A percentile compares a stretch with the other conserved stretches of the same genome.
Evolutionary conservation across 2,329 filamentous ascomycete genomes (phyloP).

Genomic region (Colletotrichum sp.): DNA sequence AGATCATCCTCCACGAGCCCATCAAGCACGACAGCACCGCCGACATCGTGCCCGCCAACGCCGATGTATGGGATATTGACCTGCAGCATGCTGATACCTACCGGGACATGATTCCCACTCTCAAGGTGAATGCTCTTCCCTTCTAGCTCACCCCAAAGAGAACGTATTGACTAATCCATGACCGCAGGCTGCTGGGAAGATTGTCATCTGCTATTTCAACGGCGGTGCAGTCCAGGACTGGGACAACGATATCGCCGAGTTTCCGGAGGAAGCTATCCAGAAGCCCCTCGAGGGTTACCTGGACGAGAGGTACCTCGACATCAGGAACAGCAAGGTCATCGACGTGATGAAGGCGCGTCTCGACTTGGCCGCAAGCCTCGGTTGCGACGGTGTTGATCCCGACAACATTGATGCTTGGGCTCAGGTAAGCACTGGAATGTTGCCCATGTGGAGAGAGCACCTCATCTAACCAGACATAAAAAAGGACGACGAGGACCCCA

Average conservation of each 20-base stretch:
- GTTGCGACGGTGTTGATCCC: constrained; percentile 38
- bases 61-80: constrained; percentile 35
- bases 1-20: constrained; percentile 34
- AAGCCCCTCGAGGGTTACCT: constrained; percentile 28
- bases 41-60: constrained; percentile 29
- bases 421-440: not conserved
- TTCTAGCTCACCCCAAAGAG: too few relatives aligned
- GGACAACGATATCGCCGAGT: constrained; percentile 25
- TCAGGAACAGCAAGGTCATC: constrained; percentile 28
- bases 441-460: not conserved
- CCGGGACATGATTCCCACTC: constrained; percentile 29
- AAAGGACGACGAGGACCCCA: constrained; percentile 27
- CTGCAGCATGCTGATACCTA: constrained; percentile 29
- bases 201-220: constrained; percentile 39
- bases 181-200: constrained; percentile 26
- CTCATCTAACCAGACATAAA: not conserved
- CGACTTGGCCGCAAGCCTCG: constrained; percentile 28
- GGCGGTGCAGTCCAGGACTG: constrained; percentile 33
- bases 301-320: constrained; percentile 34
- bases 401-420: constrained; percentile 38
- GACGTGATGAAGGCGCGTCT: constrained; percentile 34
- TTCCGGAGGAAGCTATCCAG: constrained; percentile 27
- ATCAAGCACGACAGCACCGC: constrained; percentile 28
- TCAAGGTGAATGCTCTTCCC: constrained; percentile 26
- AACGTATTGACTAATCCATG: too few relatives aligned